phyloP scores from a whole-genome alignment of 176 grass and related monocot species.

The Zea mays region DNA sequence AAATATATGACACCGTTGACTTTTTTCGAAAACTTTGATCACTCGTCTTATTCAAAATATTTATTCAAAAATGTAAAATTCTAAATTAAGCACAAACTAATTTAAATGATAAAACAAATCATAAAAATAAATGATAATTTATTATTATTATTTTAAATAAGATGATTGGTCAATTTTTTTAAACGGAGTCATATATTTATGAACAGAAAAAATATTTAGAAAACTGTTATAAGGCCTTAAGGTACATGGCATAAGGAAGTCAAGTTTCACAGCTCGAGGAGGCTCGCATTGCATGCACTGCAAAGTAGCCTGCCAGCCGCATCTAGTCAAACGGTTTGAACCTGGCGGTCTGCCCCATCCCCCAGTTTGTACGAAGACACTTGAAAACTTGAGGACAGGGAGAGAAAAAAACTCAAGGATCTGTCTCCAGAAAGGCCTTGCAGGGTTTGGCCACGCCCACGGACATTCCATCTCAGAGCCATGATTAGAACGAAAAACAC shows the following conservation, averaged over 20 bases:
- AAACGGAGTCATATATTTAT: no score
- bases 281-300: background rate
- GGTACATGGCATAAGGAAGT: background rate
- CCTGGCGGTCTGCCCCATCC: background rate
- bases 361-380: background rate
- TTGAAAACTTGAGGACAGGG: slow-evolving; percentile 12
- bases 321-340: slow-evolving; percentile 35
- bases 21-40: no score
- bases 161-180: no score
- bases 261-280: slow-evolving; percentile 62
- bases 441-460: slow-evolving; percentile 24
- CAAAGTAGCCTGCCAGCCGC: background rate
- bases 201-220: no score
- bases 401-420: background rate
- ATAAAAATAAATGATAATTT: no score
- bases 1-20: no score
- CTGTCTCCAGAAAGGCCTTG: slow-evolving; percentile 17
- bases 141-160: no score
- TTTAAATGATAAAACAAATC: no score
- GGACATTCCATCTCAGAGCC: background rate
- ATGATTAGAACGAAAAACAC: slow-evolving; percentile 12
- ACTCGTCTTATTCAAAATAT: no score
- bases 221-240: no score
- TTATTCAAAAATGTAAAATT: no score
- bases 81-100: no score